These are phyloP conservation scores for Microdochium trichocladiopsis DNA, from an alignment of 2,329 filamentous ascomycete genomes.

Conservation along the genomic window DNA sequence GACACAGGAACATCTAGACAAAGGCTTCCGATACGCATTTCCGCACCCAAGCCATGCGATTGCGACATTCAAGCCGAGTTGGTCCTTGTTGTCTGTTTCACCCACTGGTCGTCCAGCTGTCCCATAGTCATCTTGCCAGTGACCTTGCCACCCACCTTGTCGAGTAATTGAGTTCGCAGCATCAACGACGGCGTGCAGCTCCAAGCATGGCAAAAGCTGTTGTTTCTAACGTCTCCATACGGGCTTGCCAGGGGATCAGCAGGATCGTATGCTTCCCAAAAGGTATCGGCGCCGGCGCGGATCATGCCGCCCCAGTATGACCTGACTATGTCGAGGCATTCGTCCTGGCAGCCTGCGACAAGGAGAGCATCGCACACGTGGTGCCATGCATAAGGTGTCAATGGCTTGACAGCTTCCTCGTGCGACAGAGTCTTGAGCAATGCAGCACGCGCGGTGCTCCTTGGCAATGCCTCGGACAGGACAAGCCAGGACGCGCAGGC, in stretches of 20 bases:
- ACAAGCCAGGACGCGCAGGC: constrained; percentile 22
- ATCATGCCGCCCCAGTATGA: constrained; percentile 26
- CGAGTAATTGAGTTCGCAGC: constrained; percentile 7
- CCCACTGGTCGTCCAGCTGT: neutral
- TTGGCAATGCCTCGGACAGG: constrained; percentile 14
- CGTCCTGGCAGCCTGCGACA: constrained; percentile 12
- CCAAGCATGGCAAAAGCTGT: constrained; percentile 25
- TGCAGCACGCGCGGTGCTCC: constrained; percentile 8
- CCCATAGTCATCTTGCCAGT: neutral
- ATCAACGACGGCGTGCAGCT: constrained; percentile 22
- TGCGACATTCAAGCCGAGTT: no score
- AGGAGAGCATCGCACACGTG: constrained; percentile 20
- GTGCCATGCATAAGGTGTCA: constrained; percentile 22
- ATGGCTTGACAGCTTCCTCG: constrained; percentile 16
- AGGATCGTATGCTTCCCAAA: constrained; percentile 23
- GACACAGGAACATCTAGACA: no score
- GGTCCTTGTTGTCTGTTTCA: neutral
- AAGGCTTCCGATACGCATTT: no score
- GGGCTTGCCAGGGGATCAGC: constrained; percentile 18
- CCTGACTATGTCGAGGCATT: constrained; percentile 18
- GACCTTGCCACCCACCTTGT: neutral
- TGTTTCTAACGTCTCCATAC: constrained; percentile 22
- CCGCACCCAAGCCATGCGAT: no score
- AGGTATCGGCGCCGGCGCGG: constrained; percentile 21
- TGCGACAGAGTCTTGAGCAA: constrained; percentile 15